Evolutionary conservation across 2,329 filamentous ascomycete species (phyloP).

Genomic region (Paramyrothecium sp.): DNA sequence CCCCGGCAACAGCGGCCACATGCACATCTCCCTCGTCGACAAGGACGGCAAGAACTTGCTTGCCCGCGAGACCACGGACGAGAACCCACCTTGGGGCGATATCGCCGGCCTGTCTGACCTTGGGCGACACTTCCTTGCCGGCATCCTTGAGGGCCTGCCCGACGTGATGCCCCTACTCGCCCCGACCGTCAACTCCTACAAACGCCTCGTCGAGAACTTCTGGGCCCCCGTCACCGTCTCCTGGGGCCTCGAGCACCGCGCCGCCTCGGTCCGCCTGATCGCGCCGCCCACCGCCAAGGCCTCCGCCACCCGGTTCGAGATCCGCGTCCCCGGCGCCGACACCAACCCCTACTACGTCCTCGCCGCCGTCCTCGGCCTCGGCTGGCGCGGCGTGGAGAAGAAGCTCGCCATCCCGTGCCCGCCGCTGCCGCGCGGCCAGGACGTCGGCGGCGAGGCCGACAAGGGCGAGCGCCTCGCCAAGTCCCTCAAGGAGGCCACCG

Average conservation of each 20-base stretch:
- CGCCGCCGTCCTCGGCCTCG: slow-evolving; percentile 80
- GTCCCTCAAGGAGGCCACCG: slow-evolving; percentile 80
- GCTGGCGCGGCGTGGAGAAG: slow-evolving; percentile 90
- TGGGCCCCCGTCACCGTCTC: slow-evolving; percentile 98
- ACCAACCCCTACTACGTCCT: slow-evolving; percentile 87
- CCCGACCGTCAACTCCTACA: slow-evolving; percentile 96
- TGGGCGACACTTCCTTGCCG: slow-evolving; percentile 90
- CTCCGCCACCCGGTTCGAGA: slow-evolving; percentile 86
- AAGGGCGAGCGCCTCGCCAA: slow-evolving; percentile 78
- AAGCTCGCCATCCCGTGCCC: slow-evolving; percentile 80
- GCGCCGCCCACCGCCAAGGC: slow-evolving; percentile 81
- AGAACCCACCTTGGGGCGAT: slow-evolving; percentile 70
- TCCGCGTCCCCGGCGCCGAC: slow-evolving; percentile 92
- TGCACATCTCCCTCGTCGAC: slow-evolving; percentile 88
- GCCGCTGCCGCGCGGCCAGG: slow-evolving; percentile 81
- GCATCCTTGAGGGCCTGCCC: slow-evolving; percentile 82
- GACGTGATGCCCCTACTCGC: slow-evolving; percentile 95
- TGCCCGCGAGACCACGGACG: slow-evolving; percentile 68
- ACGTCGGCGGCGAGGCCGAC: slow-evolving; percentile 71
- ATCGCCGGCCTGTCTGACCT: slow-evolving; percentile 80
- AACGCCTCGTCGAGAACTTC: slow-evolving; percentile 96
- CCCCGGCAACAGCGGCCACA: slow-evolving; percentile 93
- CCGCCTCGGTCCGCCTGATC: slow-evolving; percentile 86
- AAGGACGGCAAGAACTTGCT: slow-evolving; percentile 82
- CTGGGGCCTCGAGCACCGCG: slow-evolving; percentile 94